Evolutionary conservation across 169 alveolate genomes (phyloP).

Genomic region (Cryptosporidium baileyi): DNA sequence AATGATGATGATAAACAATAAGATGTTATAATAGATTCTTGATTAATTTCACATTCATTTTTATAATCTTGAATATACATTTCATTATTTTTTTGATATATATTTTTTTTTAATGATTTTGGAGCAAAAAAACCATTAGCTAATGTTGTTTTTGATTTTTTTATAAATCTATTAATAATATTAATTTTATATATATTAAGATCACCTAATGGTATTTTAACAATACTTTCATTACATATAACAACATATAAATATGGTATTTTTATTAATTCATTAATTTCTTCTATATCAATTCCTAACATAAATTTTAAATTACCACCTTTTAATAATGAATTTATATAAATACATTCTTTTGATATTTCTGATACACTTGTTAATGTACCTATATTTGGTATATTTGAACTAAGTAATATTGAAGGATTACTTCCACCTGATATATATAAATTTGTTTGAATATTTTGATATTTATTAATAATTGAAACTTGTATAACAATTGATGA

Average conservation of each 20-base stretch:
- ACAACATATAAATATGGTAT: slow-evolving; percentile 33
- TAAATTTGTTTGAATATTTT: not conserved
- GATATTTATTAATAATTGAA: slow-evolving; percentile 6
- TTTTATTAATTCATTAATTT: not conserved
- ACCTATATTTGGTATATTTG: slow-evolving; percentile 48
- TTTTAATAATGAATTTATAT: not conserved
- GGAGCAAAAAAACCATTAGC: slow-evolving; percentile 29
- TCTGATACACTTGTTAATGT: not conserved
- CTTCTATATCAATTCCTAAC: slow-evolving; percentile 27
- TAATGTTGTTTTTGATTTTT: not conserved
- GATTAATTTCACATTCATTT: not conserved
- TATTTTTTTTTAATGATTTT: not conserved
- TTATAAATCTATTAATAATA: not conserved
- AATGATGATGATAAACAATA: slow-evolving; percentile 44
- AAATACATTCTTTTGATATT: slow-evolving; percentile 1
- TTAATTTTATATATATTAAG: slow-evolving; percentile 11
- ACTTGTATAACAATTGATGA: slow-evolving; percentile 10
- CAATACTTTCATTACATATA: not conserved
- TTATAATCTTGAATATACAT: not conserved
- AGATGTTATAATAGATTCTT: not conserved
- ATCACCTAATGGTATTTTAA: slow-evolving; percentile 23
- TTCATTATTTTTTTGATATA: not conserved
- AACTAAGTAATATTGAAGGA: slow-evolving; percentile 22
- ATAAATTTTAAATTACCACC: slow-evolving; percentile 13
- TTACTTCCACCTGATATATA: slow-evolving; percentile 41